Percentiles rank a stretch among this genome's conserved stretches.
These are phyloP conservation scores for Lagenaria siceraria DNA, from an alignment of 306 rosid species.

Conservation along the genomic window DNA sequence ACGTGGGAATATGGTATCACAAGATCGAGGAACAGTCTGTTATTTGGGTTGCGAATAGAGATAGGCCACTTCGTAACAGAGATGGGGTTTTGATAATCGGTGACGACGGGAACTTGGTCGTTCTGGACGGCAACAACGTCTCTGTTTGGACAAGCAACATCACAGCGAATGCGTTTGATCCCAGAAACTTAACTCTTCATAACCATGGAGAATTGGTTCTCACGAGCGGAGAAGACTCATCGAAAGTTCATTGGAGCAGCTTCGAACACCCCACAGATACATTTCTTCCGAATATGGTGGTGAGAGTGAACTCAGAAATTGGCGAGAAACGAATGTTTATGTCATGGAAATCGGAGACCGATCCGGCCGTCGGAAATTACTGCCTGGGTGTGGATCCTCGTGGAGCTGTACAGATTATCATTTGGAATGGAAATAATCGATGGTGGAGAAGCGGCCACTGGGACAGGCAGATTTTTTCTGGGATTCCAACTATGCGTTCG, in stretches of 20 bases:
- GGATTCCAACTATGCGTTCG: constrained; percentile 32
- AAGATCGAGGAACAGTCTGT: constrained; percentile 3
- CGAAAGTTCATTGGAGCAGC: constrained; percentile 35
- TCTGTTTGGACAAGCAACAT: constrained; percentile 37
- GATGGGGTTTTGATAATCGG: constrained; percentile 31
- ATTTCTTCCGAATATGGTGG: constrained; percentile 56
- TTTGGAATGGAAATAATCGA: constrained; percentile 48
- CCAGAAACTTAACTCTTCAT: constrained; percentile 16
- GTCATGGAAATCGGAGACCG: constrained; percentile 54
- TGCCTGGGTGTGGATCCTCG: constrained; percentile 56
- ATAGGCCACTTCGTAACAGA: constrained; percentile 25
- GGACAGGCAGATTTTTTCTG: constrained; percentile 41
- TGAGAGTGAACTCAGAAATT: constrained; percentile 9
- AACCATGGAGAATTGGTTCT: constrained; percentile 44
- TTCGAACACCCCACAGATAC: constrained; percentile 51
- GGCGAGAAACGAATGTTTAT: constrained; percentile 24
- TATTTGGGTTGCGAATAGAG: constrained; percentile 74
- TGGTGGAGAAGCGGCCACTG: constrained; percentile 84
- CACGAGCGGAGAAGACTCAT: not conserved
- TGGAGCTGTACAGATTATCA: constrained; percentile 48
- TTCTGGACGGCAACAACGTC: constrained; percentile 22
- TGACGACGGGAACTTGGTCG: constrained; percentile 34
- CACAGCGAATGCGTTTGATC: not conserved
- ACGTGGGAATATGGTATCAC: constrained; percentile 64
- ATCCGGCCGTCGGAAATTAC: constrained; percentile 52